These are phyloP conservation scores for Lactifluus echinatus DNA, from an alignment of 768 basidiomycete species.

Conservation along the genomic window DNA sequence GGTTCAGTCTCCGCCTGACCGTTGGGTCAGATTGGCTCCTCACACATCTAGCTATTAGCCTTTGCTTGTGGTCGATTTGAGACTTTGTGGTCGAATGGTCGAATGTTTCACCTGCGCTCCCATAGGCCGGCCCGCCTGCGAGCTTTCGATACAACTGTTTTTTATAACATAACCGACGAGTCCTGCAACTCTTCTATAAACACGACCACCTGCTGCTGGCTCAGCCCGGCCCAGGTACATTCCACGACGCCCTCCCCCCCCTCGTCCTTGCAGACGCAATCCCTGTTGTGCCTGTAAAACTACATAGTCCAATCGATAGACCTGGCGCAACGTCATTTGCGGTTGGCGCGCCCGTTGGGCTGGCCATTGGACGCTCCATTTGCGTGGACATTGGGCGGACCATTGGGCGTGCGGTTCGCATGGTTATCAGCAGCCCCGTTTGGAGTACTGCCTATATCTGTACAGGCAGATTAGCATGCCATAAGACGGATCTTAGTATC, in stretches of 20 bases:
- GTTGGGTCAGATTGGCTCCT: too few species aligned
- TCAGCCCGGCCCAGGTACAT: too few species aligned
- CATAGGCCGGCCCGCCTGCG: too few species aligned
- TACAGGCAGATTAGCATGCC: neutral
- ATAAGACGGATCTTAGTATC: neutral
- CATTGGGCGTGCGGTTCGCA: neutral
- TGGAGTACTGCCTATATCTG: neutral
- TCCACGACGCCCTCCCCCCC: neutral
- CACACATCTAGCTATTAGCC: too few species aligned
- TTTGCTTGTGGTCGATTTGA: too few species aligned
- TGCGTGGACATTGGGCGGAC: neutral
- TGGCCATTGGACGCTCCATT: conserved; percentile 4
- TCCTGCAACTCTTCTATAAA: neutral
- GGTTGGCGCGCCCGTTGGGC: neutral
- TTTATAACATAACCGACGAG: neutral
- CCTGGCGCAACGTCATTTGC: neutral
- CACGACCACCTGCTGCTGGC: neutral
- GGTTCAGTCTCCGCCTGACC: too few species aligned
- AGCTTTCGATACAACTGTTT: neutral
- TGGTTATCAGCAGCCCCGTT: neutral
- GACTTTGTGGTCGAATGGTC: too few species aligned
- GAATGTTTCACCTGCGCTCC: neutral
- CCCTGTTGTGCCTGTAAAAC: too few species aligned
- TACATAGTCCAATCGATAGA: too few species aligned
- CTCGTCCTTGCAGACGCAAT: neutral